Percentiles rank a stretch among this genome's conserved stretches.
Evolutionary conservation across 2,329 filamentous ascomycete species (phyloP).

Genomic region (Fusarium redolens): DNA sequence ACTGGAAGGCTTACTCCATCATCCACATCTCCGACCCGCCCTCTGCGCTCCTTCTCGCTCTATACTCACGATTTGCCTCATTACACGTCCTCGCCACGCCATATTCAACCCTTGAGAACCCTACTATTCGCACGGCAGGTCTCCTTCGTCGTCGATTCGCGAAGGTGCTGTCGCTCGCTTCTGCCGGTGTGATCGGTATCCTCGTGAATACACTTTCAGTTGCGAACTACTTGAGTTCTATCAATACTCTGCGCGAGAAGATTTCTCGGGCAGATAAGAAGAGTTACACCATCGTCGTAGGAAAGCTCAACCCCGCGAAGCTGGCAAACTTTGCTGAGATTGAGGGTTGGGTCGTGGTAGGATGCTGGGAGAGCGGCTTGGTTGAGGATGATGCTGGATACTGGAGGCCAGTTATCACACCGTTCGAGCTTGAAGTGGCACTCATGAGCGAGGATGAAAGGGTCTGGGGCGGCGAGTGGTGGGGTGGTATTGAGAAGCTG

Average conservation of each 20-base stretch:
- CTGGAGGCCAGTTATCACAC: constrained; percentile 91
- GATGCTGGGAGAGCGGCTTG: constrained; percentile 96
- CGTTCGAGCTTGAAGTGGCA: constrained; percentile 87
- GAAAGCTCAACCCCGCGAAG: constrained; percentile 95
- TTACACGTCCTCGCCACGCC: constrained; percentile 81
- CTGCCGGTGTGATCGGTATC: constrained; percentile 89
- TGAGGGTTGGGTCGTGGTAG: constrained; percentile 95
- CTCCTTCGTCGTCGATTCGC: constrained; percentile 88
- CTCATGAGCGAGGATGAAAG: constrained; percentile 79
- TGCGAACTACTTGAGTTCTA: constrained; percentile 85
- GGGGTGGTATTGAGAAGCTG: constrained; percentile 82
- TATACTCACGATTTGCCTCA: constrained; percentile 82
- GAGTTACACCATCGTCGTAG: constrained; percentile 94
- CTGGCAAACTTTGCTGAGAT: constrained; percentile 96
- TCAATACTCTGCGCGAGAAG: constrained; percentile 76
- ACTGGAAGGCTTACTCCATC: constrained; percentile 75
- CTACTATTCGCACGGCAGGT: constrained; percentile 59
- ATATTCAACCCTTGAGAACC: constrained; percentile 64
- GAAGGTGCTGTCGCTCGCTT: constrained; percentile 81
- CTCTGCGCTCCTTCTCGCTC: constrained; percentile 84
- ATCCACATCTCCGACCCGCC: constrained; percentile 89
- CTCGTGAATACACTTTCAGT: constrained; percentile 96
- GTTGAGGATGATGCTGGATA: constrained; percentile 86
- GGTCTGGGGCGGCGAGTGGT: constrained; percentile 90
- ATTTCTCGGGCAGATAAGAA: constrained; percentile 90